Conservation (phyloP, 176 grass and related monocot genomes). For the Raddia distichophylla region DNA sequence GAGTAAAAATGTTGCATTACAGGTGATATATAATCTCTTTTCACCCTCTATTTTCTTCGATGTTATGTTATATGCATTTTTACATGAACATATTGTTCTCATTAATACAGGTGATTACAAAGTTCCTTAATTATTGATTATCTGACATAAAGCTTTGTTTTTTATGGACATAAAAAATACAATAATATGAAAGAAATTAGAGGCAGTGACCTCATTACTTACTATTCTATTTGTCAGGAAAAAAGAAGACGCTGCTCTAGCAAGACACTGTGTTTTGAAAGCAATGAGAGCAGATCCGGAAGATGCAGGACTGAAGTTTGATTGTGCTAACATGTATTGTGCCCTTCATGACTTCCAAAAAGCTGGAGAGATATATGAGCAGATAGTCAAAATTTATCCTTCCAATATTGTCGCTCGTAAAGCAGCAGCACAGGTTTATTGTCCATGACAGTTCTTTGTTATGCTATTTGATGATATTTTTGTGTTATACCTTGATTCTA, state of each 20-base stretch:
- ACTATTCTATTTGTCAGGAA: constrained; percentile 45
- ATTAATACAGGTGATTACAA: not conserved
- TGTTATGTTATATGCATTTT: not conserved
- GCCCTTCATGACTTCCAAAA: constrained; percentile 67
- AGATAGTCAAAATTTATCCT: constrained; percentile 61
- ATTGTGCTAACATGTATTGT: constrained; percentile 62
- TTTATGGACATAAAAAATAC: not conserved
- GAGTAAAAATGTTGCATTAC: not conserved
- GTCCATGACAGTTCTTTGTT: not conserved
- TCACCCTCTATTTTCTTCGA: not conserved
- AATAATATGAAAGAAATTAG: not conserved
- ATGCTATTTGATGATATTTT: not conserved
- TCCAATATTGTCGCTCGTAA: constrained; percentile 55
- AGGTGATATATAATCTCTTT: not conserved
- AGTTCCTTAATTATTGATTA: not conserved
- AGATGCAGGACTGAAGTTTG: constrained; percentile 77
- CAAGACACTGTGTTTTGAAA: constrained; percentile 75
- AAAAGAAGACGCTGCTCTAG: constrained; percentile 61
- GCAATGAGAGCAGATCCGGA: constrained; percentile 91
- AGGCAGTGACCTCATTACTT: not conserved
- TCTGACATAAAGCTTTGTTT: not conserved
- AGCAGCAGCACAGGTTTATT: constrained; percentile 73
- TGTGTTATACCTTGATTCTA: not conserved
- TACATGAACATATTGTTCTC: not conserved
- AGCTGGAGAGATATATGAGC: constrained; percentile 82